These are phyloP conservation scores for Geranium incanum DNA, from an alignment of 441 rosid genomes.

Conservation along the genomic window DNA sequence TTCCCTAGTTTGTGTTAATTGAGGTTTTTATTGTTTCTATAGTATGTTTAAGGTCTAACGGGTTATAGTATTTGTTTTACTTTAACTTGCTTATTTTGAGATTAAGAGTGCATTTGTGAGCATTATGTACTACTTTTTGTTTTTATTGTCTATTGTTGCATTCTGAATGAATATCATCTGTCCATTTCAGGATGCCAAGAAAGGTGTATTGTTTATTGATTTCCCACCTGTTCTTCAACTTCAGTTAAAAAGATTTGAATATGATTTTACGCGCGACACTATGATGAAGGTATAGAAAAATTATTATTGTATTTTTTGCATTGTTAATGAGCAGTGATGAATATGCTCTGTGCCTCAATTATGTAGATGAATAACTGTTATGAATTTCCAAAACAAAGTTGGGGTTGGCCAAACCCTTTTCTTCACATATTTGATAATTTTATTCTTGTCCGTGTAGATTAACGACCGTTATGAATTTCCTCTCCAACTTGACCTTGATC, in stretches of 20 bases:
- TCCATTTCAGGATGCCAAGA: conserved; percentile 77
- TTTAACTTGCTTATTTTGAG: neutral
- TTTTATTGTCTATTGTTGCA: neutral
- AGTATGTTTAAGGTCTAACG: neutral
- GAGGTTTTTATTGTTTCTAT: neutral
- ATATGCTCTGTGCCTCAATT: neutral
- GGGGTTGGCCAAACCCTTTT: neutral
- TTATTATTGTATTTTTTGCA: neutral
- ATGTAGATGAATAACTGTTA: neutral
- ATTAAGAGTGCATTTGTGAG: neutral
- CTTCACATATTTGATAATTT: neutral
- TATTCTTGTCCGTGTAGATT: conserved; percentile 25
- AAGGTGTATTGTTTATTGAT: conserved; percentile 85
- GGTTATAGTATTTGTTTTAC: neutral
- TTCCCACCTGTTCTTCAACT: conserved; percentile 98
- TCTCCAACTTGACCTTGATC: conserved; percentile 52
- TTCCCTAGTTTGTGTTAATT: neutral
- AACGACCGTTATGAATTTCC: conserved; percentile 54
- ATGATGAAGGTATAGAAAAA: conserved; percentile 78
- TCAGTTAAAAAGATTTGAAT: conserved; percentile 89
- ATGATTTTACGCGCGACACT: conserved; percentile 80
- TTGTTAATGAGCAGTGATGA: neutral
- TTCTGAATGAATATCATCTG: conserved; percentile 6
- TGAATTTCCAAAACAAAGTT: neutral
- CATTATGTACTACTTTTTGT: neutral